phyloP scores from a whole-genome alignment of 495 filamentous ascomycete species.

The Pseudevernia furfuracea region DNA sequence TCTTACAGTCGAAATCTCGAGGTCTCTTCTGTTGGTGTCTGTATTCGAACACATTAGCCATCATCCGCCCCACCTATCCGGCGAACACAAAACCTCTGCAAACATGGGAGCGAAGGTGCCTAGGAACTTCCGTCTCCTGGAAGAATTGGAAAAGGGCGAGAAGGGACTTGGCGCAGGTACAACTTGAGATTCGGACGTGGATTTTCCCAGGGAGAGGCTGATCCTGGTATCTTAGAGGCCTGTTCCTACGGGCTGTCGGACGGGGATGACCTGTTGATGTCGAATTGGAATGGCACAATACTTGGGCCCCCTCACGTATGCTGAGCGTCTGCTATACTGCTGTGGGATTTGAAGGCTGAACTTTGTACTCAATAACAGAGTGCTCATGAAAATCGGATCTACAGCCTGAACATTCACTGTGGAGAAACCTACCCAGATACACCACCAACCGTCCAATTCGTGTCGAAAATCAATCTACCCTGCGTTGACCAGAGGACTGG shows the following conservation, averaged over 20 bases:
- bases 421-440: slow-evolving; percentile 80
- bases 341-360: slow-evolving; percentile 23
- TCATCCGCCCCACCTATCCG: not conserved
- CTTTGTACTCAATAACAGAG: slow-evolving; percentile 47
- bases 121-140: slow-evolving; percentile 89
- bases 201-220: slow-evolving; percentile 15
- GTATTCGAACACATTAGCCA: too few relatives aligned
- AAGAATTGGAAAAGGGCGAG: slow-evolving; percentile 98
- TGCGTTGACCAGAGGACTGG: slow-evolving; percentile 76
- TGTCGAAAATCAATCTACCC: slow-evolving; percentile 88
- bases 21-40: not conserved
- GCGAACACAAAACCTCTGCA: slow-evolving; percentile 4
- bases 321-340: slow-evolving; percentile 19
- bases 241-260: slow-evolving; percentile 95
- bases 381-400: slow-evolving; percentile 96
- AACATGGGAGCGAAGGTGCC: slow-evolving; percentile 79
- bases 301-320: slow-evolving; percentile 91
- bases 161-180: slow-evolving; percentile 91
- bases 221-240: slow-evolving; percentile 55
- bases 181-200: slow-evolving; percentile 10
- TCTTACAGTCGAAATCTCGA: not conserved
- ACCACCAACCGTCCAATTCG: slow-evolving; percentile 82
- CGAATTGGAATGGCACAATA: slow-evolving; percentile 97
- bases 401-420: slow-evolving; percentile 95
- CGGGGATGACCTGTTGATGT: slow-evolving; percentile 93